Conservation (phyloP, 176 grass and related monocot species). For the Carex littledalei region DNA sequence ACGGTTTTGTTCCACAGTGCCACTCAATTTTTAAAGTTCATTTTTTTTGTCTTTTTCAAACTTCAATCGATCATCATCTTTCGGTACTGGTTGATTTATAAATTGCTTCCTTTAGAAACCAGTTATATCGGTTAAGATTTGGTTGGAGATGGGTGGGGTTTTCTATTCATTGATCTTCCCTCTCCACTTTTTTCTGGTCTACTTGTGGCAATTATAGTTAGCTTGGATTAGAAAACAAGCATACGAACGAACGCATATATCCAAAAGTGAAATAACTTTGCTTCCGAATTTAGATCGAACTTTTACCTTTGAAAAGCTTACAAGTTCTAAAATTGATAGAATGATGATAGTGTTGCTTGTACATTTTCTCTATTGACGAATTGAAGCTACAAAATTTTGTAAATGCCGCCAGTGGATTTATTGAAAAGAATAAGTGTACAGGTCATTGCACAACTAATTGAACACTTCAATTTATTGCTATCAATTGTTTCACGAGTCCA, state of each 20-base stretch:
- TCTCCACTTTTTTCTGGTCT: not conserved
- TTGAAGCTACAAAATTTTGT: not conserved
- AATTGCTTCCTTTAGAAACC: not conserved
- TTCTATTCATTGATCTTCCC: not conserved
- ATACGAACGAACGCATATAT: not conserved
- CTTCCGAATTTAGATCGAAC: not conserved
- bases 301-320: not conserved
- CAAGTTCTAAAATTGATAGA: not conserved
- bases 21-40: not conserved
- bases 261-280: not conserved
- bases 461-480: not conserved
- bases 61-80: not conserved
- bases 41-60: not conserved
- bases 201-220: not conserved
- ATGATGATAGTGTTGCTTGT: not conserved
- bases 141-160: not conserved
- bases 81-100: not conserved
- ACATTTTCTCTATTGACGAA: not conserved
- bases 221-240: slow-evolving; percentile 15
- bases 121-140: not conserved
- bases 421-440: not conserved
- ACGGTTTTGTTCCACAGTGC: not conserved
- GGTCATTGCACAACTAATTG: not conserved
- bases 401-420: not conserved
- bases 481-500: not conserved